Percentiles rank a stretch among this genome's conserved stretches.
These are phyloP conservation scores for Clonostachys rosea DNA, from an alignment of 2,329 filamentous ascomycete genomes.

Conservation along the genomic window DNA sequence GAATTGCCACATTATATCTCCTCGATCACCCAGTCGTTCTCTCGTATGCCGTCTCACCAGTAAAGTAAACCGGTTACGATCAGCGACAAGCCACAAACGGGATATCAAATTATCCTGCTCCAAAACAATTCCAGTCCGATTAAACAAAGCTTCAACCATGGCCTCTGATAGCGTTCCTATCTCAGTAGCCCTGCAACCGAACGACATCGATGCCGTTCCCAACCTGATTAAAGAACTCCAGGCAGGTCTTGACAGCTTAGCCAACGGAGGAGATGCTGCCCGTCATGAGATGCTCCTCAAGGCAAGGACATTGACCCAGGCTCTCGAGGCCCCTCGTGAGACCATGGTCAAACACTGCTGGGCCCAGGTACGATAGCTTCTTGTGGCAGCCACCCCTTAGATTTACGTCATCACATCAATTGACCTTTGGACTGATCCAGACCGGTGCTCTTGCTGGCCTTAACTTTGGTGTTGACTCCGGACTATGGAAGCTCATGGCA, in stretches of 20 bases:
- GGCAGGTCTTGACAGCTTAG: background rate
- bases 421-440: background rate
- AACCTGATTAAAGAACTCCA: constrained; percentile 5
- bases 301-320: background rate
- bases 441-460: background rate
- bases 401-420: background rate
- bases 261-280: background rate
- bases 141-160: no score
- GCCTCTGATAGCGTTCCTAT: background rate
- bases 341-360: constrained; percentile 1
- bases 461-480: background rate
- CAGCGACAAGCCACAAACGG: no score
- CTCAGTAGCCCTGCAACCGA: constrained; percentile 8
- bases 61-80: no score
- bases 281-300: background rate
- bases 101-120: no score
- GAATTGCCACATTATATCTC: no score
- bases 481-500: background rate
- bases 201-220: constrained; percentile 6
- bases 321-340: background rate
- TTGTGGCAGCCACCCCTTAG: background rate
- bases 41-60: no score
- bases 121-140: no score
- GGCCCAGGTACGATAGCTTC: background rate
- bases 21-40: no score